phyloP scores from a whole-genome alignment of 495 filamentous ascomycete genomes.

The Copromyces sp. region DNA sequence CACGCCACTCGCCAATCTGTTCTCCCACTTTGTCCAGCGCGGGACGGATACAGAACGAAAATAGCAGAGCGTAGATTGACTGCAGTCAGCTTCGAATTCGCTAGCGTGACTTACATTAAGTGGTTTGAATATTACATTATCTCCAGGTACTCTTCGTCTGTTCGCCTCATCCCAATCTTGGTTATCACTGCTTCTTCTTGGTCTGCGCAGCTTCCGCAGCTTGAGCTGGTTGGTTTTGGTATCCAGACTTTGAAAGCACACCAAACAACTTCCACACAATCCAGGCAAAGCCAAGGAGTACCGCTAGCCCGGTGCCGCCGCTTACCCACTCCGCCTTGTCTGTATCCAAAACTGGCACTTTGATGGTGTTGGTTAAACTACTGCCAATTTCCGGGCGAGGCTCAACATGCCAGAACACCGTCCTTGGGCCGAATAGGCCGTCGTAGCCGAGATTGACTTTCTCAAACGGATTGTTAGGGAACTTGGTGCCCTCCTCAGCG shows the following conservation, averaged over 20 bases:
- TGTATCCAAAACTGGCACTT: conserved; percentile 68
- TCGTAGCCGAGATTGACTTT: conserved; percentile 77
- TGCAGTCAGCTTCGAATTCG: background rate
- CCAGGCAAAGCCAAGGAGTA: conserved; percentile 67
- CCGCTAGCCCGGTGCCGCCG: conserved; percentile 55
- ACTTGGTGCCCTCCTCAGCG: conserved; percentile 60
- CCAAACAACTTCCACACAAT: conserved; percentile 54
- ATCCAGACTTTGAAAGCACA: conserved; percentile 25
- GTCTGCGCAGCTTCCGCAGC: conserved; percentile 12
- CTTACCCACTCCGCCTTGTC: conserved; percentile 51
- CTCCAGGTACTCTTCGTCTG: background rate
- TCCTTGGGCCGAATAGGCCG: conserved; percentile 64
- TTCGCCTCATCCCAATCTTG: background rate
- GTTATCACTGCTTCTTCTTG: conserved; percentile 33
- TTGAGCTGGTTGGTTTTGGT: conserved; percentile 9
- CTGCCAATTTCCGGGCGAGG: conserved; percentile 37
- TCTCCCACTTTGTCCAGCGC: background rate
- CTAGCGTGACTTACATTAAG: background rate
- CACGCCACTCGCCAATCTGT: background rate
- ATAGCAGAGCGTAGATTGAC: background rate
- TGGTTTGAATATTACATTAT: background rate
- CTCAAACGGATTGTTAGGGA: conserved; percentile 79
- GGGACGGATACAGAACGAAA: background rate
- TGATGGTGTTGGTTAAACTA: conserved; percentile 47
- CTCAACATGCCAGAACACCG: conserved; percentile 77